These are phyloP conservation scores for Stachybotrys elegans DNA, from an alignment of 2,329 filamentous ascomycete species.

Conservation along the genomic window DNA sequence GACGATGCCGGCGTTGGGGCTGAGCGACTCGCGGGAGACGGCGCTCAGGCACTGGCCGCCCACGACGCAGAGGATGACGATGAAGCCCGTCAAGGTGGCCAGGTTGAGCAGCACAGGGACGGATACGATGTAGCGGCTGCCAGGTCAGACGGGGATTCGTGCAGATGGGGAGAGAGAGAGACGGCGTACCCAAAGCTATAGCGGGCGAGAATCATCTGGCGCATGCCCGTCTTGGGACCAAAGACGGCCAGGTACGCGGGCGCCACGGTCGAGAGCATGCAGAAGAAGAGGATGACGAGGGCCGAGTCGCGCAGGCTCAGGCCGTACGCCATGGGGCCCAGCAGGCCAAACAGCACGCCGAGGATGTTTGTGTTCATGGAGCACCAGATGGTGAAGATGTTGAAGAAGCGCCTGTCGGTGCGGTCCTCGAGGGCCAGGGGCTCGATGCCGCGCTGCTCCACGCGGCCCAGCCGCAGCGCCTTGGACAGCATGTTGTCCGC, in stretches of 20 bases:
- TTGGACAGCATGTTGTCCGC: slow-evolving; percentile 21
- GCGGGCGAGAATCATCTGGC: slow-evolving; percentile 61
- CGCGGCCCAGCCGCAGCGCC: slow-evolving; percentile 29
- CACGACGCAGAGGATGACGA: slow-evolving; percentile 55
- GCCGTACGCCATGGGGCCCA: slow-evolving; percentile 50
- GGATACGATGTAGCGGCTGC: slow-evolving; percentile 49
- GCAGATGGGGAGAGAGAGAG: too few species aligned
- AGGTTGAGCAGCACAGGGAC: slow-evolving; percentile 59
- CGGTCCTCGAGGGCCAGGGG: slow-evolving; percentile 37
- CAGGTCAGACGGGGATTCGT: too few species aligned
- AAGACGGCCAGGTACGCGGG: slow-evolving; percentile 54
- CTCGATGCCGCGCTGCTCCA: slow-evolving; percentile 38
- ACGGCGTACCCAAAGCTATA: slow-evolving; percentile 53
- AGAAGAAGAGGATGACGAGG: slow-evolving; percentile 60
- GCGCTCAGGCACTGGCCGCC: slow-evolving; percentile 55
- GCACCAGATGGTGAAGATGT: slow-evolving; percentile 44
- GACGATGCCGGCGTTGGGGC: slow-evolving; percentile 53
- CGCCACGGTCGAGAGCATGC: slow-evolving; percentile 45
- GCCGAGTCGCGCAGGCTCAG: slow-evolving; percentile 51
- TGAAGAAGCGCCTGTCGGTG: slow-evolving; percentile 33
- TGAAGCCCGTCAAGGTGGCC: slow-evolving; percentile 59
- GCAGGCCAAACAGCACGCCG: slow-evolving; percentile 58
- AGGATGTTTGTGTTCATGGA: slow-evolving; percentile 44
- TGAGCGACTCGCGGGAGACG: slow-evolving; percentile 42
- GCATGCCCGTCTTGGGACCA: slow-evolving; percentile 58